Percentiles rank a stretch among this genome's conserved stretches.
Conservation (phyloP, 805 yeast species). For the Starmera caribaea region DNA sequence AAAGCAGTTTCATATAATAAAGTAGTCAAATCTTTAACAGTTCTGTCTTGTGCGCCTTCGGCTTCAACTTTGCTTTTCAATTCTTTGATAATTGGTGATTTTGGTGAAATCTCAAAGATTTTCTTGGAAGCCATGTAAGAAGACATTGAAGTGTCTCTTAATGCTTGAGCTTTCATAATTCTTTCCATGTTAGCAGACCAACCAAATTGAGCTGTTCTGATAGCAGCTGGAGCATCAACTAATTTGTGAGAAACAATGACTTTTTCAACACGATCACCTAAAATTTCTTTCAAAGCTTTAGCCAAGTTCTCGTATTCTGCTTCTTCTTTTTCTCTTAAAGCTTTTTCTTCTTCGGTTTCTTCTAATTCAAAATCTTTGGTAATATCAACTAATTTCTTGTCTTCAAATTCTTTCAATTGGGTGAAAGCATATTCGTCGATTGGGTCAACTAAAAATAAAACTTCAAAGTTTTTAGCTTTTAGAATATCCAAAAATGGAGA, state of each 20-base stretch:
- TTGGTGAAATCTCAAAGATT: constrained; percentile 98
- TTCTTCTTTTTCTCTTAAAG: constrained; percentile 83
- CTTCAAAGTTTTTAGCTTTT: constrained; percentile 98
- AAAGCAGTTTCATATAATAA: constrained; percentile 96
- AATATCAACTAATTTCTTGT: constrained; percentile 97
- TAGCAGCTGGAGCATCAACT: constrained; percentile 99
- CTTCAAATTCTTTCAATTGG: constrained; percentile 98
- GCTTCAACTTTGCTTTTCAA: constrained; percentile 93
- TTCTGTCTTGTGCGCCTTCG: constrained; percentile 97
- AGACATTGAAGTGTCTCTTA: constrained; percentile 97
- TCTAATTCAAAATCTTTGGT: constrained; percentile 98
- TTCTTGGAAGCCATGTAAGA: constrained; percentile 99
- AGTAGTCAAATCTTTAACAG: constrained; percentile 95
- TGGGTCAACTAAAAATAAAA: constrained; percentile 95
- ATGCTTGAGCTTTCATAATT: constrained; percentile 99
- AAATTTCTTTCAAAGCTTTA: constrained; percentile 90
- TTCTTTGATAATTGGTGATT: constrained; percentile 90
- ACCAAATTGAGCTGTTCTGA: constrained; percentile 99
- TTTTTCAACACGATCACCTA: constrained; percentile 98
- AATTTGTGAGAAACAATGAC: constrained; percentile 97
- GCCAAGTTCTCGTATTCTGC: constrained; percentile 90
- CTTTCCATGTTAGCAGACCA: constrained; percentile 99
- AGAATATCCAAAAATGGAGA: constrained; percentile 99
- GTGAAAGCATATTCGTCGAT: constrained; percentile 99
- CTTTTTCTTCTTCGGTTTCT: constrained; percentile 98